Evolutionary conservation across 164 flowering plant species (phyloP).

Genomic region (Vitis rotundifolia): DNA sequence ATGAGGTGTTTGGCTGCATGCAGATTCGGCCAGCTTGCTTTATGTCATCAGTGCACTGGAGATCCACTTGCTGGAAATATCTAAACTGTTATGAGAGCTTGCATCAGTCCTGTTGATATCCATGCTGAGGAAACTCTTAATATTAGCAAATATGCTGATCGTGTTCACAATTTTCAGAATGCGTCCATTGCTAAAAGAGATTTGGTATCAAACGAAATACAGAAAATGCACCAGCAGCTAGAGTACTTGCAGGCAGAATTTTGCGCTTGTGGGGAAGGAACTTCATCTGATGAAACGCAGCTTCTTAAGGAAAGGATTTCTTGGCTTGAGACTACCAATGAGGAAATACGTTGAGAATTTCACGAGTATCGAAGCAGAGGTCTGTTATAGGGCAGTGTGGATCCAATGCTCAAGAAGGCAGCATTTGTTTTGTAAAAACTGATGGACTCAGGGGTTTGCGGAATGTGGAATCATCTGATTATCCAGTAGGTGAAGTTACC

Average conservation of each 20-base stretch:
- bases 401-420: slow-evolving; percentile 38
- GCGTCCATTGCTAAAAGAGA: slow-evolving; percentile 89
- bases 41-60: too few relatives aligned
- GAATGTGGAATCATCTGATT: slow-evolving; percentile 65
- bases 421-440: slow-evolving; percentile 17
- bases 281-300: slow-evolving; percentile 65
- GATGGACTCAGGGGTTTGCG: slow-evolving; percentile 68
- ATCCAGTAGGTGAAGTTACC: slow-evolving; percentile 52
- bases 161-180: too few relatives aligned
- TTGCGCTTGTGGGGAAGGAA: slow-evolving; percentile 74
- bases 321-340: too few relatives aligned
- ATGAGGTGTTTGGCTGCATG: slow-evolving; percentile 96
- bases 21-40: slow-evolving; percentile 97
- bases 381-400: slow-evolving; percentile 37
- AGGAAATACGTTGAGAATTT: slow-evolving; percentile 66
- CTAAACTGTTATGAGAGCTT: too few relatives aligned
- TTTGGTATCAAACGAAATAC: slow-evolving; percentile 82
- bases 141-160: too few relatives aligned
- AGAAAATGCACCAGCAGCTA: slow-evolving; percentile 85
- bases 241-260: slow-evolving; percentile 89
- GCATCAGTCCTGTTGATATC: too few relatives aligned
- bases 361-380: slow-evolving; percentile 58
- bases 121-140: too few relatives aligned
- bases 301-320: slow-evolving; percentile 75
- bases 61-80: too few relatives aligned